Conservation (phyloP, 768 basidiomycete species). For the Hypholoma sublateritium region DNA sequence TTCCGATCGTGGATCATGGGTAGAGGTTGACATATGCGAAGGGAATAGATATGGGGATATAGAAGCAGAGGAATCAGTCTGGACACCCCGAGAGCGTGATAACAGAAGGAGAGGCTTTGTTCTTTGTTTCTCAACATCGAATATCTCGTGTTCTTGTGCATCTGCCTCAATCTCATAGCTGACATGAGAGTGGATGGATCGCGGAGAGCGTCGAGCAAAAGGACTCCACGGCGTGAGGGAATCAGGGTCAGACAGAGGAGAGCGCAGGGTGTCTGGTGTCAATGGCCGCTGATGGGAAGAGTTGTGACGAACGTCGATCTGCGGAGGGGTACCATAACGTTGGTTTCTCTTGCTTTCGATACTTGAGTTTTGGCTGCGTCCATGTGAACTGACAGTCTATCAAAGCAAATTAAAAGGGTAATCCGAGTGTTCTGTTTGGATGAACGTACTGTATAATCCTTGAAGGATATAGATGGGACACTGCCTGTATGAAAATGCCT, state of each 20-base stretch:
- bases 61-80: conserved; percentile 53
- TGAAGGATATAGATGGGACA: conserved; percentile 40
- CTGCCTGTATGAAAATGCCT: conserved; percentile 43
- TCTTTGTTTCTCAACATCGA: conserved; percentile 34
- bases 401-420: background rate
- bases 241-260: conserved; percentile 41
- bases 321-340: conserved; percentile 11
- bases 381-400: conserved; percentile 12
- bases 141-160: conserved; percentile 30
- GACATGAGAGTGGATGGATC: conserved; percentile 26
- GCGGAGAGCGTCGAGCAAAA: conserved; percentile 27
- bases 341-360: conserved; percentile 17
- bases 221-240: conserved; percentile 30
- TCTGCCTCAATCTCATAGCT: conserved; percentile 47
- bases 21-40: conserved; percentile 41
- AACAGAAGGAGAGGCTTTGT: conserved; percentile 49
- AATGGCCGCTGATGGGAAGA: conserved; percentile 33
- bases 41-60: conserved; percentile 32
- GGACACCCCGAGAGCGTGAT: conserved; percentile 64
- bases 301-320: conserved; percentile 13
- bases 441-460: conserved; percentile 32
- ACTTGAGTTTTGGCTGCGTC: conserved; percentile 16
- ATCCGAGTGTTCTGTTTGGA: background rate
- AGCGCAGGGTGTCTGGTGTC: conserved; percentile 44
- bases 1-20: conserved; percentile 67